Base-by-base conservation (phyloP, 768 basidiomycete species). In the Serpula lacrymans region DNA sequence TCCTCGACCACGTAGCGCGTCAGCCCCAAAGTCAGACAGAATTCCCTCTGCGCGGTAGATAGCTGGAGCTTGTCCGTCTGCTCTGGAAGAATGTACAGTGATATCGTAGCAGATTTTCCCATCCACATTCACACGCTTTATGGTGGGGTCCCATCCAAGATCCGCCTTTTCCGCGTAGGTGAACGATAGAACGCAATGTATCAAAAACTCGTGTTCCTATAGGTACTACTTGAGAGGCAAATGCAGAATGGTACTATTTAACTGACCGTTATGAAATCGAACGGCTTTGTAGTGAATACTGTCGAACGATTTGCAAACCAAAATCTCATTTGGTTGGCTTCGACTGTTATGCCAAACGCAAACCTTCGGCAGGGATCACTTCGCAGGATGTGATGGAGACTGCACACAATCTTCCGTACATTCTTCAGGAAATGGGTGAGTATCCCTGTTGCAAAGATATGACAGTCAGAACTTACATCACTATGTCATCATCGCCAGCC, bases 271-370 rank as follows among this genome's bases (percentile, higher is more conserved):
- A n/a, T n/a, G n/a, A n/a, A n/a, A n/a, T n/a, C n/a, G n/a, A n/a
- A n/a, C n/a, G n/a, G n/a, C n/a, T n/a, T n/a, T n/a, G n/a, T n/a
- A n/a, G n/a, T n/a, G n/a, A n/a, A n/a, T n/a, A n/a, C n/a, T n/a
- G n/a, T n/a, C n/a, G n/a, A n/a, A 7, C 31, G 29, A 34, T 32
- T 27, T 6, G 3, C 5, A 9, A 29, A 53, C 65, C 65, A 67
- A 16, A 65, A 1, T 14, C 64, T 47, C 50, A 54, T 46, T 0
- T 29, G 5, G 0, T 21, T 49, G 31, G 55, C 48, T 37, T 63
- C 55, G 12, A 61, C 40, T 0, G 55, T 60, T 17, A 64, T 52
- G 0, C 61, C 63, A 16, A 58, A 52, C 2, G 48, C 41, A 23
- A 59, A 57, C 3, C 55, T 39, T 3, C 53, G 43, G 24, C 53